phyloP scores from a whole-genome alignment of 2,329 filamentous ascomycete species.

The Fusarium goolgardi region DNA sequence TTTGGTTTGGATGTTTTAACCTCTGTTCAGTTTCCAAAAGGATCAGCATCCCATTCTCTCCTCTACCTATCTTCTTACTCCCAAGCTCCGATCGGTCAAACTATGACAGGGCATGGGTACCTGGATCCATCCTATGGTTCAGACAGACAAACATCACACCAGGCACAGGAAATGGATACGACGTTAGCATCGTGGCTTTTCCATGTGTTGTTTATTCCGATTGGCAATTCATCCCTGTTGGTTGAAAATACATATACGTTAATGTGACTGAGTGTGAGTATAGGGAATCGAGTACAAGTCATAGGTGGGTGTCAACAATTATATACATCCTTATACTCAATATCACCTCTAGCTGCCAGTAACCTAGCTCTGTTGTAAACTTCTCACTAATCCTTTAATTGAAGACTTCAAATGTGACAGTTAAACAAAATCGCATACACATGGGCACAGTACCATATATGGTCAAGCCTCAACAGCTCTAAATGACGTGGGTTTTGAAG shows the following conservation, averaged over 20 bases:
- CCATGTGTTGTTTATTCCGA: background rate
- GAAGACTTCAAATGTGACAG: background rate
- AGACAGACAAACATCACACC: background rate
- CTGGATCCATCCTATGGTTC: background rate
- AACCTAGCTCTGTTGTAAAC: background rate
- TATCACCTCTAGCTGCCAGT: background rate
- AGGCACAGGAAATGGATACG: background rate
- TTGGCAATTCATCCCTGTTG: no score
- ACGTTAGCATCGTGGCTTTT: background rate
- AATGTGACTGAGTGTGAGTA: background rate
- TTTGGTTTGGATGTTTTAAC: no score
- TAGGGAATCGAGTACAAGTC: background rate
- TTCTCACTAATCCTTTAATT: background rate
- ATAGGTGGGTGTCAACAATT: background rate
- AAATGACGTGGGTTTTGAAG: background rate
- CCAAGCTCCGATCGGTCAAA: background rate
- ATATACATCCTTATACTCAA: background rate
- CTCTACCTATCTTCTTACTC: background rate
- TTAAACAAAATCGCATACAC: background rate
- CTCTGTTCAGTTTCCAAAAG: background rate
- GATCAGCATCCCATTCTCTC: background rate
- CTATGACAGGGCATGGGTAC: background rate
- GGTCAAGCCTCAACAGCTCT: no score
- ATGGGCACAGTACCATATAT: background rate
- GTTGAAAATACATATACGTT: background rate